Evolutionary conservation across 768 basidiomycete species (phyloP), one percentile per base, ranked within the genome.

Genomic region (Podaxis sp.): DNA sequence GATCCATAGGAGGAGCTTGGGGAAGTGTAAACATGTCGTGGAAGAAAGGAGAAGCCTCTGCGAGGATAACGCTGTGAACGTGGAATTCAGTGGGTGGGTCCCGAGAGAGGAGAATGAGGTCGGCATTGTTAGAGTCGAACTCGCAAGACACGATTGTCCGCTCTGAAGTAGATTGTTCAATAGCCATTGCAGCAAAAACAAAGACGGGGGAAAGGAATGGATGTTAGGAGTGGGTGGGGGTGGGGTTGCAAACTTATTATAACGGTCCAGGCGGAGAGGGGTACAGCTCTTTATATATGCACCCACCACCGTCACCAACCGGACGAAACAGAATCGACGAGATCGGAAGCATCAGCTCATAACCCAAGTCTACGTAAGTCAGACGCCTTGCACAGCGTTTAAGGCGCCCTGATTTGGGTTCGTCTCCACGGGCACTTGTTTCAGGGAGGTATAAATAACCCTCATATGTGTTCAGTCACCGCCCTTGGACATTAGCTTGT

Each of bases 31-130:
- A 87, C 86, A 90, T 85, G 60, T 87, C 82, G 57, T 73, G 70
- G 73, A 91, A 92, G 74, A 91, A 87, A 2, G 85, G 80, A 4
- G 90, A 91, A 1, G 87, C 86, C 4, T 79, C 76, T 11, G 83
- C 75, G 53, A 92, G 82, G 64, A 92, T 81, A 71, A 80, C 83
- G 64, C 79, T 79, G 73, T 89, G 89, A 36, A 86, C 82, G 46
- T 76, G 80, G 68, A 90, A 89, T 66, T 84, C 80, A 56, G 80
- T 74, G 15, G 73, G 67, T 24, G 72, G 65, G 54, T 76, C 64
- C 4, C 70, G 66, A 0, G 86, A 82, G 19, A 81, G 76, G 62
- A 89, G 77, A 63, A 83, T 69, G 64, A 84, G 63, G 69, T 89
- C 87, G 9, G 85, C 82, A 64, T 85, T 82, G 30, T 73, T 70